phyloP scores from a whole-genome alignment of 2,329 filamentous ascomycete species.

The Drechslerella coelobrocha region DNA sequence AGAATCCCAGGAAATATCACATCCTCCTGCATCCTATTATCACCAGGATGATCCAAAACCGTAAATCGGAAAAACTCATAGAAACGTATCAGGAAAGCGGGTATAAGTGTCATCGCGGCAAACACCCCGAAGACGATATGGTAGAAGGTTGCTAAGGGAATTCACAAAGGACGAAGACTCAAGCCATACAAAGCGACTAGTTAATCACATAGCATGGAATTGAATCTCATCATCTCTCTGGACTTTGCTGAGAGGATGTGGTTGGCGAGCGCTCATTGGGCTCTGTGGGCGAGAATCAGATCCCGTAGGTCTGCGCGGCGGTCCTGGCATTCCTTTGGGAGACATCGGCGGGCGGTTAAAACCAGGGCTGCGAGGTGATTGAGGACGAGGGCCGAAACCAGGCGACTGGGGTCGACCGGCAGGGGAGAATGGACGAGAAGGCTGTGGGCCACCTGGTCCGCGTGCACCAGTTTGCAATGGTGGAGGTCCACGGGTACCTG shows the following conservation, averaged over 20 bases:
- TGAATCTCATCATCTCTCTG: slow-evolving; percentile 40
- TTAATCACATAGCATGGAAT: slow-evolving; percentile 49
- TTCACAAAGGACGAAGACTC: not conserved
- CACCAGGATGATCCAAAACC: slow-evolving; percentile 17
- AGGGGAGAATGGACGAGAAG: slow-evolving; percentile 24
- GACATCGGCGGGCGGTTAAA: slow-evolving; percentile 48
- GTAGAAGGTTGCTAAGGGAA: slow-evolving; percentile 11
- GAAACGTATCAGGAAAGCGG: slow-evolving; percentile 22
- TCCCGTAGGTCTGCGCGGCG: slow-evolving; percentile 39
- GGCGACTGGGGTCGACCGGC: slow-evolving; percentile 40
- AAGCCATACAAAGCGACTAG: not conserved
- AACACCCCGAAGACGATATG: not conserved
- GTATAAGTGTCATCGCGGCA: not conserved
- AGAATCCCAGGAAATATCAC: slow-evolving; percentile 22
- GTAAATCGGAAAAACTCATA: slow-evolving; percentile 31
- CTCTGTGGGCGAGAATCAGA: slow-evolving; percentile 38
- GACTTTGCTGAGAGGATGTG: slow-evolving; percentile 47
- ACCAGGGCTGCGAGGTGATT: slow-evolving; percentile 47
- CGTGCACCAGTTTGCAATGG: slow-evolving; percentile 21
- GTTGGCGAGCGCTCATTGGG: slow-evolving; percentile 39
- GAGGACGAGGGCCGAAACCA: slow-evolving; percentile 38
- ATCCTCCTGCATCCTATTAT: slow-evolving; percentile 21
- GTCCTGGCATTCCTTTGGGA: slow-evolving; percentile 48
- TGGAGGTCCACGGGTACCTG: slow-evolving; percentile 28
- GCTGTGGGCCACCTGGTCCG: slow-evolving; percentile 12